These are phyloP conservation scores for Penicillium sp. DNA, from an alignment of 2,329 filamentous ascomycete genomes.

Conservation along the genomic window DNA sequence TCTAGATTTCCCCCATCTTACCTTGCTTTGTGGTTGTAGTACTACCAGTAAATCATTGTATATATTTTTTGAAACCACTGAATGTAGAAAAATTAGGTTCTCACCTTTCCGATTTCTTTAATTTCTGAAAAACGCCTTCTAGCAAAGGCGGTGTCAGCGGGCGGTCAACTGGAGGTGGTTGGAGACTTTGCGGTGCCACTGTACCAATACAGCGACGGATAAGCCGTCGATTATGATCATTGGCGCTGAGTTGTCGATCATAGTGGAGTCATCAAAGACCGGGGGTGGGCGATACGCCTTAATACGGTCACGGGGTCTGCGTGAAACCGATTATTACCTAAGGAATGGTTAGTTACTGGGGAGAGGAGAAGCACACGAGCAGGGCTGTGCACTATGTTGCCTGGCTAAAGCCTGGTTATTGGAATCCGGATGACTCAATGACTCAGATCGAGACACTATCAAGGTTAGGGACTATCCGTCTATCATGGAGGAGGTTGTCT, in stretches of 20 bases:
- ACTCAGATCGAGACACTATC: slow-evolving; percentile 3
- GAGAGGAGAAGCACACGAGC: background rate
- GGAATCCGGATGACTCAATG: slow-evolving; percentile 10
- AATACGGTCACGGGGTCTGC: slow-evolving; percentile 20
- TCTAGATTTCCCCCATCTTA: too few relatives aligned
- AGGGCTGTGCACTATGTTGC: slow-evolving; percentile 5
- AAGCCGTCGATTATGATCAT: slow-evolving; percentile 20
- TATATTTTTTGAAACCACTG: too few relatives aligned
- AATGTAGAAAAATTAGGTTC: too few relatives aligned
- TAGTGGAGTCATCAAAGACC: slow-evolving; percentile 25
- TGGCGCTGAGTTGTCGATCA: slow-evolving; percentile 33
- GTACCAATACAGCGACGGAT: slow-evolving; percentile 35
- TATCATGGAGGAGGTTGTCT: background rate
- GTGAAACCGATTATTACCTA: slow-evolving; percentile 1
- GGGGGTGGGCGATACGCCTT: slow-evolving; percentile 29
- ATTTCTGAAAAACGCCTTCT: too few relatives aligned
- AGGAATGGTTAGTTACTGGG: background rate
- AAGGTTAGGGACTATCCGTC: background rate
- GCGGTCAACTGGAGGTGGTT: too few relatives aligned
- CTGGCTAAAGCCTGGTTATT: slow-evolving; percentile 1
- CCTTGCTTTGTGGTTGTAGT: too few relatives aligned
- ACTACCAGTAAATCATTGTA: too few relatives aligned
- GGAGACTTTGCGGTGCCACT: too few relatives aligned
- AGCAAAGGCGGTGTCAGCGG: too few relatives aligned
- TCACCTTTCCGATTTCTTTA: too few relatives aligned